Percentiles rank a stretch among this genome's conserved stretches.
These are phyloP conservation scores for Ophiostoma perfectum DNA, from an alignment of 2,329 filamentous ascomycete genomes.

Conservation along the genomic window DNA sequence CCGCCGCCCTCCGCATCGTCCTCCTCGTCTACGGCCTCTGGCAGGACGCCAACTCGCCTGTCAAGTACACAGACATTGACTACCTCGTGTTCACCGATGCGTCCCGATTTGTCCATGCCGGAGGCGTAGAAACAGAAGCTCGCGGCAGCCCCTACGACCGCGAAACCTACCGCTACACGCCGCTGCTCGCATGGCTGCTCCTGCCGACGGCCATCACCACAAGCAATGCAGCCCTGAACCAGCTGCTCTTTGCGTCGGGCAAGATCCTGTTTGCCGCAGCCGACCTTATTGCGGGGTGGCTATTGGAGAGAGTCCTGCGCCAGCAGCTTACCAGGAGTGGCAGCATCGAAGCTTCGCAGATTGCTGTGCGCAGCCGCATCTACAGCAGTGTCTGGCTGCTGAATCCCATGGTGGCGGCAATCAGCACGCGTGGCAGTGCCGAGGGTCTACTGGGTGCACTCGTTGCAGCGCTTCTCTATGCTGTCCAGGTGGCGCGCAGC, in stretches of 20 bases:
- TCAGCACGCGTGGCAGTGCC: slow-evolving; percentile 89
- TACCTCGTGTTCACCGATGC: slow-evolving; percentile 98
- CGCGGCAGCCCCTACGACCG: slow-evolving; percentile 66
- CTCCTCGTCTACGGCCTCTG: slow-evolving; percentile 85
- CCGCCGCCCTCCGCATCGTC: slow-evolving; percentile 59
- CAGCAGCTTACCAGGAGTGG: not conserved
- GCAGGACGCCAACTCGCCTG: slow-evolving; percentile 83
- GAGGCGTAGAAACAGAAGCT: slow-evolving; percentile 34
- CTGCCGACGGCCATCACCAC: slow-evolving; percentile 64
- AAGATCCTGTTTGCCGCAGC: slow-evolving; percentile 80
- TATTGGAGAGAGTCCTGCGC: slow-evolving; percentile 50
- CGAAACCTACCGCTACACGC: slow-evolving; percentile 96
- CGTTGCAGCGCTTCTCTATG: slow-evolving; percentile 78
- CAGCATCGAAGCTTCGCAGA: not conserved
- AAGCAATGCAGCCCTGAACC: slow-evolving; percentile 33
- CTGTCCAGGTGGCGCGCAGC: slow-evolving; percentile 56
- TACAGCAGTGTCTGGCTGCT: slow-evolving; percentile 88
- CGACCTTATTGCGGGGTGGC: slow-evolving; percentile 78
- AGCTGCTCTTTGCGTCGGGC: slow-evolving; percentile 69
- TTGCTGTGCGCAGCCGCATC: slow-evolving; percentile 52
- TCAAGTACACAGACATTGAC: slow-evolving; percentile 99
- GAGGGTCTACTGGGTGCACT: slow-evolving; percentile 85
- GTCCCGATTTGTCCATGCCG: slow-evolving; percentile 59
- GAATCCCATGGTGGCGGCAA: slow-evolving; percentile 97
- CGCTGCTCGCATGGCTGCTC: slow-evolving; percentile 84